Evolutionary conservation across 306 rosid species (phyloP).

Genomic region (Macrotyloma uniflorum): DNA sequence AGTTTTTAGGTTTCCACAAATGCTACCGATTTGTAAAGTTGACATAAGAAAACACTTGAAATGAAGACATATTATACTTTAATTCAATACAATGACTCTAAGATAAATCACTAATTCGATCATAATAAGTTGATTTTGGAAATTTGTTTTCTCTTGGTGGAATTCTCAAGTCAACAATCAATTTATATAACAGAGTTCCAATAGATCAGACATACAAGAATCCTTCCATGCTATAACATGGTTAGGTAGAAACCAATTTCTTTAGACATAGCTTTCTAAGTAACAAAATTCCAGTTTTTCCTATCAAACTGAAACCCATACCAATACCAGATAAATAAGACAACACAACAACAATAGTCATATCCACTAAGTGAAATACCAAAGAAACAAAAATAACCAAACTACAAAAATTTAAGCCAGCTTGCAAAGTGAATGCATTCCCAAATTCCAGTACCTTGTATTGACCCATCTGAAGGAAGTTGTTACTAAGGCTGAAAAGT

Average conservation of each 20-base stretch:
- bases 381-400: neutral
- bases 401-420: neutral
- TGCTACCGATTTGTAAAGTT: neutral
- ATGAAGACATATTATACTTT: neutral
- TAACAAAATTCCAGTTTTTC: neutral
- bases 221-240: too few species aligned
- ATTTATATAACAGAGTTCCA: neutral
- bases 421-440: neutral
- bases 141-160: neutral
- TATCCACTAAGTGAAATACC: neutral
- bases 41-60: neutral
- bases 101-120: neutral
- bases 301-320: neutral
- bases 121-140: neutral
- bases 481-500: neutral
- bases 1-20: too few species aligned
- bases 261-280: neutral
- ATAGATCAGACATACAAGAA: neutral
- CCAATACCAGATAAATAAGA: neutral
- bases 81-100: neutral
- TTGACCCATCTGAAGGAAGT: neutral
- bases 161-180: neutral
- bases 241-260: neutral
- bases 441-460: neutral
- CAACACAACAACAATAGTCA: neutral